Percentiles rank a stretch among this genome's conserved stretches.
These are phyloP conservation scores for thale cress (Arabidopsis thaliana) DNA, from an alignment of 345 rosid species.

Conservation along the genomic window DNA sequence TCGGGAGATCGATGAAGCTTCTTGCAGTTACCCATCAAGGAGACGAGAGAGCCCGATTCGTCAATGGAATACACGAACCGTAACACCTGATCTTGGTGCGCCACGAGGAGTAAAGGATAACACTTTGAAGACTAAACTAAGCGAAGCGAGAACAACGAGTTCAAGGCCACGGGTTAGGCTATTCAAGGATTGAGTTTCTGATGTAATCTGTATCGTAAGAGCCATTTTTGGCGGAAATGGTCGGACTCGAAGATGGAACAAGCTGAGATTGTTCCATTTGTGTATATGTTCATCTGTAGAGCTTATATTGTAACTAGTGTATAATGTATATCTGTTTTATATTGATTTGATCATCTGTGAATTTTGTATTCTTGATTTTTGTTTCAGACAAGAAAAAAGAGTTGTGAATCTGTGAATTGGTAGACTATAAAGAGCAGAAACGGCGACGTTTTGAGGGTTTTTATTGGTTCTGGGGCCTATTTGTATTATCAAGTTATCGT, in stretches of 20 bases:
- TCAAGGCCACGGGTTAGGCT: constrained; percentile 56
- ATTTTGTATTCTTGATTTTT: constrained; percentile 6
- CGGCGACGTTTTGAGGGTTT: background rate
- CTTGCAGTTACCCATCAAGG: constrained; percentile 57
- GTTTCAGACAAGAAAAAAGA: background rate
- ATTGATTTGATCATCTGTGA: background rate
- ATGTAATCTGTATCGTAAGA: background rate
- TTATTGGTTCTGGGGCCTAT: background rate
- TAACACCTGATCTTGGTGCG: constrained; percentile 51
- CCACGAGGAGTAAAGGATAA: constrained; percentile 57
- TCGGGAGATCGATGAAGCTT: constrained; percentile 58
- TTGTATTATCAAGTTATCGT: background rate
- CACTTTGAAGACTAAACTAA: constrained; percentile 76
- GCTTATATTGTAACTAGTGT: constrained; percentile 39
- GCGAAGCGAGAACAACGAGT: constrained; percentile 52
- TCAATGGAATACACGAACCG: constrained; percentile 72
- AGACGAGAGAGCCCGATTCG: constrained; percentile 80
- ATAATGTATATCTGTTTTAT: constrained; percentile 36
- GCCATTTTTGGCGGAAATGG: background rate
- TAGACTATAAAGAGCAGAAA: background rate
- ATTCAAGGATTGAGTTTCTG: constrained; percentile 49
- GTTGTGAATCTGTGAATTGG: background rate
- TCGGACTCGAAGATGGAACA: background rate
- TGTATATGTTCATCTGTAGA: constrained; percentile 29
- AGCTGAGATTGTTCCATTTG: constrained; percentile 25